Evolutionary conservation across 1,284 basidiomycete species (phyloP).

Genomic region (Tilletia walkeri): DNA sequence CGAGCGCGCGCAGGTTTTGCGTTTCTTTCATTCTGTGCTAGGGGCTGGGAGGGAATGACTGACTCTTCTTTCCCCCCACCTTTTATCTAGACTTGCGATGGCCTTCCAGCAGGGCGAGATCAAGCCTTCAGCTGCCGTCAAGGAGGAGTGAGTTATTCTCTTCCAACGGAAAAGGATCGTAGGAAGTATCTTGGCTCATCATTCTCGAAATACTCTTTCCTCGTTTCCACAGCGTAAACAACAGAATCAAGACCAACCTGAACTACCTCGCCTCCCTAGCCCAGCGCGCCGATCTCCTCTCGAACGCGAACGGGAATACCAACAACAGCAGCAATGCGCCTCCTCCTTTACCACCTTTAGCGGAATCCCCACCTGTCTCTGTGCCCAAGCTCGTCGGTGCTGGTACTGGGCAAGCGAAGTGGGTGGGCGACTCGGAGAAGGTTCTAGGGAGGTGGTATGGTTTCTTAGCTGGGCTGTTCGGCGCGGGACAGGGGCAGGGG

Average conservation of each 20-base stretch:
- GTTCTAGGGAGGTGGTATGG: neutral
- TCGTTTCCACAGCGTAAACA: neutral
- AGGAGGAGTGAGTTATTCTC: neutral
- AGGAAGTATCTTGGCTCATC: neutral
- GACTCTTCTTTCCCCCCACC: neutral
- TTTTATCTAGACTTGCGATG: neutral
- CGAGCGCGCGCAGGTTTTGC: neutral
- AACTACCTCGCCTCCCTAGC: slow-evolving; percentile 1
- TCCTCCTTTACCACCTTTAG: neutral
- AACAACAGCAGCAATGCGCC: neutral
- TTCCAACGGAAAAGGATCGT: too few relatives aligned
- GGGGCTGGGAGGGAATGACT: neutral
- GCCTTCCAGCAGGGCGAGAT: slow-evolving; percentile 1
- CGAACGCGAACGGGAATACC: too few relatives aligned
- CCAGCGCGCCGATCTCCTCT: neutral
- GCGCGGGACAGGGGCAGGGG: neutral
- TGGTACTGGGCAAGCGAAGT: too few relatives aligned
- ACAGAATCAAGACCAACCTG: neutral
- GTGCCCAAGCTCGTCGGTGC: neutral
- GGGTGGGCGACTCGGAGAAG: neutral
- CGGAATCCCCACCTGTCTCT: neutral
- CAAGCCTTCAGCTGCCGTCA: neutral
- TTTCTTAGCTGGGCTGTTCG: neutral
- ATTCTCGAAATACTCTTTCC: neutral
- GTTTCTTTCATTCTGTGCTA: neutral